phyloP scores from a whole-genome alignment of 495 filamentous ascomycete genomes.

The Elaphomyces granulatus region DNA sequence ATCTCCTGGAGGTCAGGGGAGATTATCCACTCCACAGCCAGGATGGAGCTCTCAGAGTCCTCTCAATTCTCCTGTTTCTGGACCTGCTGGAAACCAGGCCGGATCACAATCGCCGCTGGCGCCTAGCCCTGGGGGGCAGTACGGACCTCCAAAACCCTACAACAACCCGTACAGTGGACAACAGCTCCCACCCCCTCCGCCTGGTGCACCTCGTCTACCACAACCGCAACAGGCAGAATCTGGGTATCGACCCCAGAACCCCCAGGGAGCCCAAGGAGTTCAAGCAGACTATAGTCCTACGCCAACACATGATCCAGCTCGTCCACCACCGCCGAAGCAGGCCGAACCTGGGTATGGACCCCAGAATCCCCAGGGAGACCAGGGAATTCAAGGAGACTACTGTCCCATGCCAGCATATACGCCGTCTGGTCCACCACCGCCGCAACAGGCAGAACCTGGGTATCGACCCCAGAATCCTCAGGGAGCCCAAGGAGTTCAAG shows the following conservation, averaged over 20 bases:
- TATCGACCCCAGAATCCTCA: too few relatives aligned
- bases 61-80: too few relatives aligned
- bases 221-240: neutral
- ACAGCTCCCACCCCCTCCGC: neutral
- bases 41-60: too few relatives aligned
- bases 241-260: too few relatives aligned
- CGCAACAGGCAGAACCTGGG: constrained; percentile 2
- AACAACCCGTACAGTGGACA: neutral
- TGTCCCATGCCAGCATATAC: constrained; percentile 14
- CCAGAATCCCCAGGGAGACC: too few relatives aligned
- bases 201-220: neutral
- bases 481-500: too few relatives aligned
- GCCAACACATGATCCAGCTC: neutral
- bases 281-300: too few relatives aligned
- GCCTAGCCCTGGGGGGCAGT: constrained; percentile 1
- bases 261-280: too few relatives aligned
- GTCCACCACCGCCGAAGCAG: constrained; percentile 4
- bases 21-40: too few relatives aligned
- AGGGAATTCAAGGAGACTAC: too few relatives aligned
- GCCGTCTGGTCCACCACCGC: constrained; percentile 9
- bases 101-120: constrained; percentile 7
- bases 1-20: too few relatives aligned
- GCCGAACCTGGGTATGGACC: constrained; percentile 1
- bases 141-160: neutral
- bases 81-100: neutral